A percentile compares a stretch with the other conserved stretches of the same genome.
phyloP scores from a whole-genome alignment of 495 filamentous ascomycete genomes.

The Penicillium cataractarum region DNA sequence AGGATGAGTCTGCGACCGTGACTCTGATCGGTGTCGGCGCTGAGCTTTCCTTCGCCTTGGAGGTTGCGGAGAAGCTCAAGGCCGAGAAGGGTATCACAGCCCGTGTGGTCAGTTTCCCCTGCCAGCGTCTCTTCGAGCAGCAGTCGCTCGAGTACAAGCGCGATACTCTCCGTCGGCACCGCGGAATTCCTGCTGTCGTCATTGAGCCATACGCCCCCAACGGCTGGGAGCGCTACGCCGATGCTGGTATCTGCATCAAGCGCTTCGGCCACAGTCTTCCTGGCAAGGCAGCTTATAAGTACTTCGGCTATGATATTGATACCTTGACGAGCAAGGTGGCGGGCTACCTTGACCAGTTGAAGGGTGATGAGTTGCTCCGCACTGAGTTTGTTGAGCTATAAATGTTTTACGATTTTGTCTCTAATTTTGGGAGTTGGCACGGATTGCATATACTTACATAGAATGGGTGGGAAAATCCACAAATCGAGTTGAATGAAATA shows the following conservation, averaged over 20 bases:
- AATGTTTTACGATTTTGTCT: neutral
- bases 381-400: slow-evolving; percentile 47
- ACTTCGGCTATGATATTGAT: slow-evolving; percentile 55
- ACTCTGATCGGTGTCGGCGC: slow-evolving; percentile 55
- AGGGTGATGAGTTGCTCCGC: slow-evolving; percentile 33
- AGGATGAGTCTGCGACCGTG: slow-evolving; percentile 43
- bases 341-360: slow-evolving; percentile 45
- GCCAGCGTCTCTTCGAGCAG: slow-evolving; percentile 54
- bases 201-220: slow-evolving; percentile 59
- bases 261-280: slow-evolving; percentile 56
- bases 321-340: slow-evolving; percentile 48
- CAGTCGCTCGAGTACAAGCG: slow-evolving; percentile 55
- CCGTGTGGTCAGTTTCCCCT: slow-evolving; percentile 59
- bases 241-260: slow-evolving; percentile 53
- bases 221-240: slow-evolving; percentile 63
- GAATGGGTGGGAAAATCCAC: slow-evolving; percentile 1
- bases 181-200: slow-evolving; percentile 48
- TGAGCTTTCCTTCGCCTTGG: slow-evolving; percentile 50
- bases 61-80: slow-evolving; percentile 38
- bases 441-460: neutral
- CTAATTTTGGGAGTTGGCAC: neutral
- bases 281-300: slow-evolving; percentile 54
- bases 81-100: slow-evolving; percentile 42
- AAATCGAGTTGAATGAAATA: neutral
- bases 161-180: slow-evolving; percentile 37